Conservation (phyloP, 192 early-diverging fungal species). For the Jimgerdemannia flammicorona region DNA sequence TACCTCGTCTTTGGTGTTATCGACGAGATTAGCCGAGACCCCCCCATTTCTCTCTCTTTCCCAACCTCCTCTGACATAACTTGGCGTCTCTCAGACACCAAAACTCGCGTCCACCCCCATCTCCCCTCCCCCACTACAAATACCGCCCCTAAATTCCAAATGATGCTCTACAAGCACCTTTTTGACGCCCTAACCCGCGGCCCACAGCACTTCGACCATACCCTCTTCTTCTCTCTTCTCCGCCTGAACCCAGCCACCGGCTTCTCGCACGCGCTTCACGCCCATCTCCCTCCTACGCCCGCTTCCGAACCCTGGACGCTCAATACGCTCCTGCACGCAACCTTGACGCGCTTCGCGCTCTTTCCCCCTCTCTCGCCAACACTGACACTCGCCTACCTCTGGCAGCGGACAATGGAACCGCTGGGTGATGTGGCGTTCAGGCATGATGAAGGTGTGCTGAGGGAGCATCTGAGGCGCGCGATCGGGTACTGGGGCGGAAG, state of each 20-base stretch:
- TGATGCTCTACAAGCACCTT: conserved; percentile 1
- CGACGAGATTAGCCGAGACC: neutral
- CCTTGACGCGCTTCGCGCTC: neutral
- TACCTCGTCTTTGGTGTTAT: neutral
- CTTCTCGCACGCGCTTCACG: neutral
- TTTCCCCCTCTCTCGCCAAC: neutral
- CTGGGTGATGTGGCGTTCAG: neutral
- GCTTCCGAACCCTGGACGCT: neutral
- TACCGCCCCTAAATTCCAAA: neutral
- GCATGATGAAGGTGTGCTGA: neutral
- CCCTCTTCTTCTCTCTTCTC: neutral
- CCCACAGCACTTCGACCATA: neutral
- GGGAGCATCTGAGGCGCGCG: neutral
- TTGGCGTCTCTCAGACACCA: conserved; percentile 1
- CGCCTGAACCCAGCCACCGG: neutral
- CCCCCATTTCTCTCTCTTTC: neutral
- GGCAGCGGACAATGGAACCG: neutral
- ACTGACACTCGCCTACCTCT: neutral
- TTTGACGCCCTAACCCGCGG: neutral
- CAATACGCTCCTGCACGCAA: neutral
- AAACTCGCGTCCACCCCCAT: neutral
- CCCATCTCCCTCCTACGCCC: neutral
- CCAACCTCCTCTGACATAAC: neutral
- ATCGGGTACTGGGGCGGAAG: neutral
- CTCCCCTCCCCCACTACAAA: neutral